Evolutionary conservation across 768 basidiomycete genomes (phyloP), one percentile per base, ranked within the genome.

Genomic region (Podaxis sp.): DNA sequence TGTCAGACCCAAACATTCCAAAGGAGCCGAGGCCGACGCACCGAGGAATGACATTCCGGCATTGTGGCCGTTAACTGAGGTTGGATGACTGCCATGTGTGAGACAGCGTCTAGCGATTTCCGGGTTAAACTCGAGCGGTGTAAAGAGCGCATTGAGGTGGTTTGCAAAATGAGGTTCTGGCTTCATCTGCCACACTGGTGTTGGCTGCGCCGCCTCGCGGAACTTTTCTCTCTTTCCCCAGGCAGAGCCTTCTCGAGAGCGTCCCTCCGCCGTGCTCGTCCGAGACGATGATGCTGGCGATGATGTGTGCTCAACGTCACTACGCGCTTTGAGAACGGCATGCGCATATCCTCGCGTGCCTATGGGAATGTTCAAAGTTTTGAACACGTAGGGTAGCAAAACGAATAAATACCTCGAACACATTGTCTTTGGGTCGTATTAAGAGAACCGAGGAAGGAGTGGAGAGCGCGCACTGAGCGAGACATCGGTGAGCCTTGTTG

Each of bases 71-170:
- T 80, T 67, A 55, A 79, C 71, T 28, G 90, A 87, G 57, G 82
- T 77, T 50, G 77, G 82, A 72, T 91, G 91, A 72, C 89, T 91
- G 5, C 79, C 78, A 69, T 94, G 92, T 2, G 92, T 94, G 64
- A 93, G 75, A 63, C 91, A 79, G 61, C 91, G 84, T 64, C 79
- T 79, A 6, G 90, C 88, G 50, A 92, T 77, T 64, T 89, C 87
- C 4, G 78, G 77, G 11, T 89, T 84, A 71, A 94, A 93, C 52
- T 82, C 74, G 51, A 93, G 76, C 13, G 87, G 82, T 3, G 81
- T 72, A 65, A 91, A 91, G 55, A 89, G 74, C 36, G 77, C 74
- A 66, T 84, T 78, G 38, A 91, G 76, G 70, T 93, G 88, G 36
- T 80, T 74, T 27, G 79, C 70, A 44, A 85, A 61, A 9, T 38